Evolutionary conservation across 257 asterid species (phyloP), one percentile per base, ranked within the genome.

Genomic region (Paraleonurus japonicus): DNA sequence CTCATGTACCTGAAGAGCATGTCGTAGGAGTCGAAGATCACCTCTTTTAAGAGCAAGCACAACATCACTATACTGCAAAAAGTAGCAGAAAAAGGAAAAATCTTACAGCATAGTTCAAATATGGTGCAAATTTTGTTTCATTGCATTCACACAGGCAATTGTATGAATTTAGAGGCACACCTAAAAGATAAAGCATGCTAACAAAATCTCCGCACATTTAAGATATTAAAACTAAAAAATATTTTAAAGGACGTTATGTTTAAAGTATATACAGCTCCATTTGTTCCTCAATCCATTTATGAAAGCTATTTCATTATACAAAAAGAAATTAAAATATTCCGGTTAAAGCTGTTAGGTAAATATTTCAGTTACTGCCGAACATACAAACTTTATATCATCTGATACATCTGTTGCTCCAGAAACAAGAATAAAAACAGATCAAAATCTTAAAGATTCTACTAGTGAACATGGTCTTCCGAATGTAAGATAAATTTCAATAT

Each of bases 31-130:
- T 72, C 92, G 91, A 79, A 94, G 96, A 85, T 91, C 98, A 7
- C 99, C 99, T 80, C 96, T 85, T 83, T 65, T 89, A 53, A 91
- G 92, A 71, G 99, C 88, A 79, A 89, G 90, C 77, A 89, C 91
- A 63, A 91, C 85, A 67, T 89, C 83, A 70, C 81, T 55, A 76
- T 94, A 94, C 99, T 91, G 89, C 84, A 79, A 58, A 62, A 66
- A 77, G 65, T 6, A 60, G 24, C 33, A 76, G 63, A 55, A n/a
- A 12, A 41, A 17, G 15, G 26, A 55, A 5, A 0, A n/a, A 32
- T 55, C 41, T 67, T 63, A 69, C 30, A 69, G 68, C 67, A 61
- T 11, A 16, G 45, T 20, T 43, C 59, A 64, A 72, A 67, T 26
- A 59, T 41, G 71, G 20, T 3, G 62, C 48, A 67, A 48, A 12